phyloP scores from a whole-genome alignment of 306 rosid species.

The Pyrus bretschneideri region DNA sequence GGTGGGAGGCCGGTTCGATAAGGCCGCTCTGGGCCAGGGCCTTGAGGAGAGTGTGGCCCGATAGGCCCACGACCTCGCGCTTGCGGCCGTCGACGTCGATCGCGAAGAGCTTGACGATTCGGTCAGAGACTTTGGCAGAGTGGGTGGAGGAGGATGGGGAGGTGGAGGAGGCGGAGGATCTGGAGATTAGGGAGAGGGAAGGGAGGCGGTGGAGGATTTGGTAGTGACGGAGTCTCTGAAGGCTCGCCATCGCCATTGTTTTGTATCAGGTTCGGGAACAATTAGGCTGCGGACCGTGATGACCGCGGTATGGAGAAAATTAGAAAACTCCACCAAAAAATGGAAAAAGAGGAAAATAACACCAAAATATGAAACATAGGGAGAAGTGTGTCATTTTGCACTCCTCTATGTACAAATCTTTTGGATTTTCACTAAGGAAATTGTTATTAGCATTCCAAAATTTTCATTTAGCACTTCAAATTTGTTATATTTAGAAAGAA shows the following conservation, averaged over 20 bases:
- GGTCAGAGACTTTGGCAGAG: conserved; percentile 66
- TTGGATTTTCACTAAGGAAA: too few species aligned
- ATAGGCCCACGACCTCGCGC: conserved; percentile 59
- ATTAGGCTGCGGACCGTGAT: neutral
- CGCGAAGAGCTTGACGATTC: conserved; percentile 69
- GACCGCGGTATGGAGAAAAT: neutral
- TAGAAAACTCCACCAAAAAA: neutral
- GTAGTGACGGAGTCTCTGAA: conserved; percentile 38
- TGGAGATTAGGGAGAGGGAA: conserved; percentile 43
- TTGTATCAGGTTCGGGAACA: neutral
- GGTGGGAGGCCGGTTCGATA: conserved; percentile 84
- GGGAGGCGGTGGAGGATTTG: conserved; percentile 53
- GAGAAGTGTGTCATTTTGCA: too few species aligned
- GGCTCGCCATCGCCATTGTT: conserved; percentile 59
- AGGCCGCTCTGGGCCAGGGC: conserved; percentile 65
- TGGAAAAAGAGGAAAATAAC: too few species aligned
- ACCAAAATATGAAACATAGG: too few species aligned
- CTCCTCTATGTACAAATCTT: too few species aligned
- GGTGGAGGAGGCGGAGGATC: conserved; percentile 38
- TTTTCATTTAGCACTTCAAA: too few species aligned
- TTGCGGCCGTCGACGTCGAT: conserved; percentile 66
- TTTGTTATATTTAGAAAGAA: too few species aligned
- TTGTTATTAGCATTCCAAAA: too few species aligned
- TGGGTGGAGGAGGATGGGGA: conserved; percentile 15
- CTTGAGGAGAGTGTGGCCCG: conserved; percentile 81